phyloP scores from a whole-genome alignment of 495 filamentous ascomycete genomes.

The Podospora fimiseda region DNA sequence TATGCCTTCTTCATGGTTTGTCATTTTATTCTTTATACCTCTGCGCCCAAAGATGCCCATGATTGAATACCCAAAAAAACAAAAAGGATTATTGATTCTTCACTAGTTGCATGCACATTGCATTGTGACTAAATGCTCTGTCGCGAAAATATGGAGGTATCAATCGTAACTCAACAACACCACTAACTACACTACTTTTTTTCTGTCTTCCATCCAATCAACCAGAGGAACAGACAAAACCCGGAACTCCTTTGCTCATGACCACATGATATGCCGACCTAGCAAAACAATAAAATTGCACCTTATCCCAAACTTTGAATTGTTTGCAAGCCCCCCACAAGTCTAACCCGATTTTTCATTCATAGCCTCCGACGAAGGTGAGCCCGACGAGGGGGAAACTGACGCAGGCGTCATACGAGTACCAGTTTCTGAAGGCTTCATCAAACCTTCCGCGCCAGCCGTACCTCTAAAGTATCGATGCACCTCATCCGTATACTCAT shows the following conservation, averaged over 20 bases:
- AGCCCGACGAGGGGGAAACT: not conserved
- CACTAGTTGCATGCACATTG: too few relatives aligned
- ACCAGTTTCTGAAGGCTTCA: too few relatives aligned
- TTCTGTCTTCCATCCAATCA: not conserved
- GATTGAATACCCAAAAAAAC: too few relatives aligned
- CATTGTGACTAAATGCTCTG: too few relatives aligned
- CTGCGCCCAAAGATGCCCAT: too few relatives aligned
- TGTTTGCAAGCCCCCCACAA: too few relatives aligned
- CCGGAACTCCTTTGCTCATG: not conserved
- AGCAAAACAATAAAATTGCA: too few relatives aligned
- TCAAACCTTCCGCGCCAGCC: not conserved
- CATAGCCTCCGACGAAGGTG: not conserved
- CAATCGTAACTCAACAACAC: not conserved
- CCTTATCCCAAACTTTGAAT: too few relatives aligned
- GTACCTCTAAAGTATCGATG: slow-evolving; percentile 37
- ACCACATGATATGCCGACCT: too few relatives aligned
- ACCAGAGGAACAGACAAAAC: not conserved
- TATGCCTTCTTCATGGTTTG: too few relatives aligned
- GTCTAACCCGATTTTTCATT: not conserved
- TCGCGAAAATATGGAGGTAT: not conserved
- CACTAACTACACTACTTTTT: not conserved
- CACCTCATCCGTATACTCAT: slow-evolving; percentile 37
- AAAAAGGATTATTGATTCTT: too few relatives aligned
- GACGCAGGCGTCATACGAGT: not conserved
- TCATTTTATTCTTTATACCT: too few relatives aligned